Base-by-base conservation (phyloP, 306 rosid genomes). In the Cyclanthera cordifolia region DNA sequence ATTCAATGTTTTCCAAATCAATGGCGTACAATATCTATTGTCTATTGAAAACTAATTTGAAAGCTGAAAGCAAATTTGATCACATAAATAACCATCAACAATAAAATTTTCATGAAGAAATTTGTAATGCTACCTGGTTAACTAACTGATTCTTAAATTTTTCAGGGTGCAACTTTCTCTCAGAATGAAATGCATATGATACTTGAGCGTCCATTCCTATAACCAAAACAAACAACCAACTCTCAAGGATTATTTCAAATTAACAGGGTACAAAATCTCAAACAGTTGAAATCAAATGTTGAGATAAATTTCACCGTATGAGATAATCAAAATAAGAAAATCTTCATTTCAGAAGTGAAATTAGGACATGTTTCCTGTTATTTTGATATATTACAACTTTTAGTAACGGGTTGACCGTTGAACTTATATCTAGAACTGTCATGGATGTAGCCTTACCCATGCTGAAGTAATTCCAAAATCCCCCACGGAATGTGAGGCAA, bases 191-290 rank as follows among this genome's bases (percentile, higher is more conserved):
- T 53, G 91, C 95, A 47, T 90, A 90, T 45, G 99, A 93, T 69
- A 93, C 95, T 85, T 93, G 96, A 76, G 96, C 99, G 78, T 93
- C 99, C 96, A 93, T 93, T 52, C 99, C 96, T 93, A 24, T 46
- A 72, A 69, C 73, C 53, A 58, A 52, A 27, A 49, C 52, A 5
- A 59, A 74, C 15, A 68, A 41, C 19, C 52, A 24, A 48, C 4
- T 48, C 53, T 45, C 28, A 58, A 25, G 70, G 51, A 41, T 39
- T 2, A 37, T n/a, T 61, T 39, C 69, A 61, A 20, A 60, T 27
- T 47, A 46, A 25, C 25, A 47, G 16, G 41, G 0, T 20, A 46
- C 12, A 16, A 24, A 28, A 17, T 15, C 5, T 25, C 12, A 67
- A n/a, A 46, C 12, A 32, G 34, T 46, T 14, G 14, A 67, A 16